Conservation (phyloP, 2,329 filamentous ascomycete genomes). For the Aspergillus pseudoviridinutans region DNA sequence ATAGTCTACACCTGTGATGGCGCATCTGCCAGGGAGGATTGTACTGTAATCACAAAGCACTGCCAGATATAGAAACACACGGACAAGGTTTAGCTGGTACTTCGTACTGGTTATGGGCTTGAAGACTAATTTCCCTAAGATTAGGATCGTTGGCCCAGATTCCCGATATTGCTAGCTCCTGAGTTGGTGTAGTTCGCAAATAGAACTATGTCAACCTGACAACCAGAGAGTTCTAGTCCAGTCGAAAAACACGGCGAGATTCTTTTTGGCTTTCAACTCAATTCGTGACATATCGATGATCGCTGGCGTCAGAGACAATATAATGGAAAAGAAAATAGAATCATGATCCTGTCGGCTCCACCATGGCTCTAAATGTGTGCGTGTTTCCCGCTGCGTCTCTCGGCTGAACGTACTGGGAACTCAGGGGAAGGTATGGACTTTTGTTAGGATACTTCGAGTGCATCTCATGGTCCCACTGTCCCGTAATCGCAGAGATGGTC, state of each 20-base stretch:
- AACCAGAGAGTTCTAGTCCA: background rate
- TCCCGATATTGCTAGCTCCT: conserved; percentile 8
- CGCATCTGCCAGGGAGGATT: background rate
- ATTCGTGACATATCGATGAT: background rate
- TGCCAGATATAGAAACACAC: background rate
- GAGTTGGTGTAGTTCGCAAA: conserved; percentile 5
- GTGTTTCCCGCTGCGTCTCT: no score
- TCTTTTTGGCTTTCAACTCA: background rate
- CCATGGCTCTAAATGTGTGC: background rate
- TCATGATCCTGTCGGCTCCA: background rate
- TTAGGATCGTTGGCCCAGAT: conserved; percentile 11
- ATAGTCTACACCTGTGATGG: no score
- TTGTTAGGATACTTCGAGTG: background rate
- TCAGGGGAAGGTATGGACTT: background rate
- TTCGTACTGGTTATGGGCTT: background rate
- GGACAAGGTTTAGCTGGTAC: background rate
- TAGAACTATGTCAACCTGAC: background rate
- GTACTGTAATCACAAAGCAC: background rate
- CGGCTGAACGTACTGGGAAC: no score
- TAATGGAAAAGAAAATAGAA: background rate
- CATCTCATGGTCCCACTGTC: no score
- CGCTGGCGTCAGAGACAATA: background rate
- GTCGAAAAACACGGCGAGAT: background rate
- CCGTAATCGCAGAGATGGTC: no score
- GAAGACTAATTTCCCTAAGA: conserved; percentile 1